Base-by-base conservation (phyloP, 78 protist species). In the Dictyostelium purpureum region DNA sequence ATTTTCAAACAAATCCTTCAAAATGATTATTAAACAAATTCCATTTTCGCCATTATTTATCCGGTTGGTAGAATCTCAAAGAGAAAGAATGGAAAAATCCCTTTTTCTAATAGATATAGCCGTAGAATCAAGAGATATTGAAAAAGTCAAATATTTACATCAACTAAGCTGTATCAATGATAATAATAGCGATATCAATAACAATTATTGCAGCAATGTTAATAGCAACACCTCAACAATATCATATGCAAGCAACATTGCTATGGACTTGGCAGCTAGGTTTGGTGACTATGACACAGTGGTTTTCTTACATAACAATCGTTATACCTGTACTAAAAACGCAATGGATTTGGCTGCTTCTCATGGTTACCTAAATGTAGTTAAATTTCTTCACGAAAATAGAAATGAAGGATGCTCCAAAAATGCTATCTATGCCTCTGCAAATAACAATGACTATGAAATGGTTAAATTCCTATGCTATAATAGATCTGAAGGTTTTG, bases 371-470 rank as follows among this genome's bases (percentile, higher is more conserved):
- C 18, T 79, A 4, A 63, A 63, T 1, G 57, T 79, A 0, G 75
- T 79, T 4, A 61, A 79, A 19, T 79, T 79, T 38, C 51, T 79
- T 10, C 73, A 59, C 37, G 75, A 79, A 18, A 79, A 79, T 61
- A 28, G 73, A 12, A 66, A n/a, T 42, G 87, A 79, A 45, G 87
- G 70, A 16, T 43, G 87, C 18, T 26, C 70, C 16, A 63, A 63
- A 37, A 42, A 63, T 57, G 87, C 87, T 10, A 79, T 79, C 5
- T 21, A 66, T 38, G 40, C 16, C 28, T 74, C 87, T 12, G 87
- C 45, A 38, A 31, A 63, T 19, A 63, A 45, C 31, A 76, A 63
- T 18, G 38, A 61, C 28, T 43, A 33, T 18, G 87, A 63, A 42
- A 54, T 79, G 3, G 75, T 79, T 28, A 43, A 79, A 56, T 79